Base-by-base conservation (phyloP, 352 stramenopile species). In the Phytophthora chlamydospora region DNA sequence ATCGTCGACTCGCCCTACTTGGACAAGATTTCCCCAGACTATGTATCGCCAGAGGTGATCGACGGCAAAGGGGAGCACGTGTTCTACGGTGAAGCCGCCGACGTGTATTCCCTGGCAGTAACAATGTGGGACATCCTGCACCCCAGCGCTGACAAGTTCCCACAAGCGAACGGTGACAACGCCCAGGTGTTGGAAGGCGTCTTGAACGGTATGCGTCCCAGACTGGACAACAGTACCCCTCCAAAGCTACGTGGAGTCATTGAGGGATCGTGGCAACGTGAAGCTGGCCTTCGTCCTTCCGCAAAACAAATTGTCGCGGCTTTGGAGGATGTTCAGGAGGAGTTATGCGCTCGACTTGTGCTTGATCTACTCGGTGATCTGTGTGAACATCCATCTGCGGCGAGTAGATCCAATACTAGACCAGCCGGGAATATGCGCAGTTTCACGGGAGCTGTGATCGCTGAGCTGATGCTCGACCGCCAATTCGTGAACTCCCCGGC, bases 101-200 rank as follows among this genome's bases (percentile, higher is more conserved):
- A 89, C 55, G 63, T 89, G 2, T 89, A 85, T 66, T 76, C 78
- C 33, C 69, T 89, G 33, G 79, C 55, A 6, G 58, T 89, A 19
- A 87, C 81, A 4, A 78, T 89, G 54, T 91, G 82, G 79, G 75
- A 88, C 55, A 85, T 89, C 29, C 52, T 88, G 11, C 58, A 86
- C 29, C 75, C 75, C 2, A 51, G 48, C 1, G 21, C 19, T 2
- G 68, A 83, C 2, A 83, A 76, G 44, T 87, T 66, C 36, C 73
- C 71, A 9, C 38, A 47, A 16, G 43, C 62, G 49, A 60, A 63
- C 10, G 56, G 55, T 31, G 76, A 75, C 19, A 64, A 83, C 14
- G 17, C 72, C 1, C 64, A 70, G 29, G 61, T 89, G 17, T 75
- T 82, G 36, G 68, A 83, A 27, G 19, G 54, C 17, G 78, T 83